phyloP scores from a whole-genome alignment of 1,284 basidiomycete species.

The Puccinia hordei region DNA sequence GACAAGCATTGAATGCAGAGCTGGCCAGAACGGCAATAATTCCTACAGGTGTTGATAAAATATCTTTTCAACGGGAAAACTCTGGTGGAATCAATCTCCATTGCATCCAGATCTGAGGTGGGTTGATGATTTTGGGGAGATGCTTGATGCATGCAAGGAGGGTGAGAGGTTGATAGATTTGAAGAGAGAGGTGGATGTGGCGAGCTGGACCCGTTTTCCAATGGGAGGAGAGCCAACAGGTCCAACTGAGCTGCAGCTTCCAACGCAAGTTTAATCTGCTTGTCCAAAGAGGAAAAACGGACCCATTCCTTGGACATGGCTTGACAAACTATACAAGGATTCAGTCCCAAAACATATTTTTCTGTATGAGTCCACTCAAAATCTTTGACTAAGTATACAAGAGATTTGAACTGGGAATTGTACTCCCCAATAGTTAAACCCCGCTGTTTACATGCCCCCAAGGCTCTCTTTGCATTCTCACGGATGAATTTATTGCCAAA shows the following conservation, averaged over 20 bases:
- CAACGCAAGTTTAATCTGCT: neutral
- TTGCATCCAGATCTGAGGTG: neutral
- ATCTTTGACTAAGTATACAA: conserved; percentile 21
- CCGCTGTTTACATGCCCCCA: conserved; percentile 3
- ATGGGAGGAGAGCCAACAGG: neutral
- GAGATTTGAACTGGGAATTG: conserved; percentile 2
- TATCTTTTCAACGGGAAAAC: no score
- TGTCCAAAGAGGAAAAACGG: neutral
- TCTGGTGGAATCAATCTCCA: neutral
- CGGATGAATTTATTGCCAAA: conserved; percentile 10
- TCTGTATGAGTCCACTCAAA: conserved; percentile 1
- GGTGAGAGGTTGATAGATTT: no score
- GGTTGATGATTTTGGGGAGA: neutral
- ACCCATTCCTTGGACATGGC: neutral
- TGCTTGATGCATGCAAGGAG: neutral
- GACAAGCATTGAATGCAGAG: neutral
- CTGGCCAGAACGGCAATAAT: neutral
- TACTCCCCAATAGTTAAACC: conserved; percentile 7
- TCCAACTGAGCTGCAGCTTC: neutral
- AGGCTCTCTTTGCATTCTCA: neutral
- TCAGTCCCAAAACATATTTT: neutral
- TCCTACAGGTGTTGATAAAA: neutral
- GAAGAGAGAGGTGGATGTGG: neutral
- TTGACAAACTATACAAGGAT: neutral
- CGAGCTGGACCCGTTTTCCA: neutral